Base-by-base conservation (phyloP, 139 green algal genomes). In the Tetraselmis chui region DNA sequence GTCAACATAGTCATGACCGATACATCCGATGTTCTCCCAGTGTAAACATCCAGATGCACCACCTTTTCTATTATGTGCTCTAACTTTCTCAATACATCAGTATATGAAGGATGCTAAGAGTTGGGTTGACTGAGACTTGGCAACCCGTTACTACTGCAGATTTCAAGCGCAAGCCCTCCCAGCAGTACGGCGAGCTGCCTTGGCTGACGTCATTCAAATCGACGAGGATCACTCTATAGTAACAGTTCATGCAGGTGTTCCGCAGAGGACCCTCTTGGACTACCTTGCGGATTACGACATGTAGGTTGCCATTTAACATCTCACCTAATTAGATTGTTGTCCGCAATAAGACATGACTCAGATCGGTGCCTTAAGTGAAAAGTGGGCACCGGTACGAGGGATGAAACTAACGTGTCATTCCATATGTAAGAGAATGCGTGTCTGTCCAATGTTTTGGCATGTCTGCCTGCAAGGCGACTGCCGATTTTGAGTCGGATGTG, bases 221-320 rank as follows among this genome's bases (percentile, higher is more conserved):
- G 86, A 97, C 75, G 91, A 96, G 78, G 83, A 85, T 0, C 79
- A 82, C 0, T 0, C 83, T 29, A 92, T 86, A 0, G 94, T 97
- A 25, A 91, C 80, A 24, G 92, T 95, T 0, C 87, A 91, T 24
- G 93, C 93, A 0, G 93, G 93, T 32, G 78, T 96, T 1, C 85
- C 85, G 24, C 88, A 92, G 67, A 85, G 92, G 29, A 82, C 89
- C 58, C 81, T 97, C 25, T 87, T 98, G 23, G 83, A 96, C 74
- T 97, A 94, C 83, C 88, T 98, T 28, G 87, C 89, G n/a, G 82
- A 89, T 59, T 96, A 96, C 87, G 85, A 85, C 2, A n/a, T n/a
- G n/a, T n/a, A n/a, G n/a, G n/a, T n/a, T n/a, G n/a, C 25, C 29
- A n/a, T 2, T 79, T 30, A 78, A 78, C 24, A 78, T 29, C 30